Percentiles rank a stretch among this genome's conserved stretches.
phyloP scores from a whole-genome alignment of 306 rosid species.

The Herpetospermum pedunculosum region DNA sequence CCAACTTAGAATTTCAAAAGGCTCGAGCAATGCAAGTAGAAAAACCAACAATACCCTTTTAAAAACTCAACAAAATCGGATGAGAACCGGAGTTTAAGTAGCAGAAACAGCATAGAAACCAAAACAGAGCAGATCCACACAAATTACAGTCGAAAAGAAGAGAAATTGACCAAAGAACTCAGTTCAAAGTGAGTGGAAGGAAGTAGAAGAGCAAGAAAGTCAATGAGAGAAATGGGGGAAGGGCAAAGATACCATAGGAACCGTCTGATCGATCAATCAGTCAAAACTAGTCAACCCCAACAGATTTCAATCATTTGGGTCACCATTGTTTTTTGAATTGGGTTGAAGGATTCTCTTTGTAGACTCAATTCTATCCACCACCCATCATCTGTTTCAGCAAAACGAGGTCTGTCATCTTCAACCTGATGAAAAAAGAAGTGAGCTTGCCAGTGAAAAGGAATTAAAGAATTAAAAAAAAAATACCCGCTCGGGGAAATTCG shows the following conservation, averaged over 20 bases:
- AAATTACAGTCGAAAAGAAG: not conserved
- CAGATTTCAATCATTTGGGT: not conserved
- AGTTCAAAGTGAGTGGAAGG: conserved; percentile 5
- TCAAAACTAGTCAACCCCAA: conserved; percentile 8
- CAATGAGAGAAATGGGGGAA: not conserved
- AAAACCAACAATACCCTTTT: not conserved
- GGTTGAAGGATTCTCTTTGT: not conserved
- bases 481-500: not conserved
- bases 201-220: conserved; percentile 2
- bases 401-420: conserved; percentile 1
- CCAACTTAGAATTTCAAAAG: not conserved
- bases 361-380: not conserved
- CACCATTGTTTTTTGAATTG: not conserved
- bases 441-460: not conserved
- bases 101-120: not conserved
- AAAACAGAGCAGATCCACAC: conserved; percentile 4
- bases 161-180: not conserved
- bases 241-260: not conserved
- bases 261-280: conserved; percentile 7
- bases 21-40: not conserved
- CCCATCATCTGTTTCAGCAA: not conserved
- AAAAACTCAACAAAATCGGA: not conserved
- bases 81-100: not conserved
- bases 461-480: not conserved
- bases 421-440: conserved; percentile 2